Conservation (phyloP, 768 basidiomycete genomes). For the Termitomyces sp. region DNA sequence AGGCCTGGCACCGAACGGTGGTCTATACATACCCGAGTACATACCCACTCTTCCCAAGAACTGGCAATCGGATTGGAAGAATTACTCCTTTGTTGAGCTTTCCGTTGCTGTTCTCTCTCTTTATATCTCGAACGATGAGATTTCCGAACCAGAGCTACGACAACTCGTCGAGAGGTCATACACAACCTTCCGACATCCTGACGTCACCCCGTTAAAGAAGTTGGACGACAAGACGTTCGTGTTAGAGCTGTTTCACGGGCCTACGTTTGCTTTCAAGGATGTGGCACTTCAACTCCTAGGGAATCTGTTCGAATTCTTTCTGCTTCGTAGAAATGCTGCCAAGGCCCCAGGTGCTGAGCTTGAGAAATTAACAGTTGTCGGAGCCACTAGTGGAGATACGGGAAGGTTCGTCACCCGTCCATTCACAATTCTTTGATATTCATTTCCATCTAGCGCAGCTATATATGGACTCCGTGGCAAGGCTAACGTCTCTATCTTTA, state of each 20-base stretch:
- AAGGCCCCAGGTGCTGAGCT: conserved; percentile 52
- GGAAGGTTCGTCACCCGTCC: conserved; percentile 61
- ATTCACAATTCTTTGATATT: not conserved
- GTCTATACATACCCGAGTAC: conserved; percentile 87
- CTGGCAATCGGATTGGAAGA: conserved; percentile 78
- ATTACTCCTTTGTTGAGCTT: conserved; percentile 78
- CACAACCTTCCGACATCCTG: conserved; percentile 77
- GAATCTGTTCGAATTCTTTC: conserved; percentile 95
- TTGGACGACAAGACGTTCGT: conserved; percentile 68
- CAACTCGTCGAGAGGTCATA: conserved; percentile 81
- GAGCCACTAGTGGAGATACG: conserved; percentile 97
- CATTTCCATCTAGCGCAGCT: conserved; percentile 79
- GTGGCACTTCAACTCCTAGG: conserved; percentile 95
- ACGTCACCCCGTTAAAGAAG: conserved; percentile 77
- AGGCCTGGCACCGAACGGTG: conserved; percentile 95
- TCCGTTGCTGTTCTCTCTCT: conserved; percentile 84
- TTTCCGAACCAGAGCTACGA: conserved; percentile 69
- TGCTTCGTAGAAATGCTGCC: conserved; percentile 71
- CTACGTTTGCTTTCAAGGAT: conserved; percentile 99
- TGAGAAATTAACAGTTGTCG: conserved; percentile 88
- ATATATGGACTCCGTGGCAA: conserved; percentile 97
- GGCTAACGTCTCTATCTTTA: conserved; percentile 93
- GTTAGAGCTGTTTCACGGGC: conserved; percentile 94
- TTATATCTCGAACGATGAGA: conserved; percentile 81
- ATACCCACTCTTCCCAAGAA: conserved; percentile 80